A percentile compares a stretch with the other conserved stretches of the same genome.
Evolutionary conservation across 2,329 filamentous ascomycete species (phyloP).

Genomic region (Alternaria sp.): DNA sequence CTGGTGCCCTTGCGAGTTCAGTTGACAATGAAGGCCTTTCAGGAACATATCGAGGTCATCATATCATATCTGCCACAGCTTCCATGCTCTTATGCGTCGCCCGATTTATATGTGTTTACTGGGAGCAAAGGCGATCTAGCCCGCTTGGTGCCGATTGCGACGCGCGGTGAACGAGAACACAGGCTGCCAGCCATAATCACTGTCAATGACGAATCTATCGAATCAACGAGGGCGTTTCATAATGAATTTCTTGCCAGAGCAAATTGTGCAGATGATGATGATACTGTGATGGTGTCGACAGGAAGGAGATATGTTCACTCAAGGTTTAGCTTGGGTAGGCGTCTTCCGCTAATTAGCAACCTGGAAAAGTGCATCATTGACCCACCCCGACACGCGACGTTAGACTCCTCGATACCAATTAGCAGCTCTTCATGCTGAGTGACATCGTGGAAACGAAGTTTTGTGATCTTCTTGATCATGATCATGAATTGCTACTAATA

Average conservation of each 20-base stretch:
- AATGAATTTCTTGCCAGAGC: not conserved
- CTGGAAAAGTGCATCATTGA: not conserved
- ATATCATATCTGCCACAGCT: not conserved
- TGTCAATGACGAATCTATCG: not conserved
- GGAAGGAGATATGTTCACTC: not conserved
- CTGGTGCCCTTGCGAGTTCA: not conserved
- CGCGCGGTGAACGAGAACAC: not conserved
- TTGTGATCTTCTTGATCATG: not conserved
- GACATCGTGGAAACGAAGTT: not conserved
- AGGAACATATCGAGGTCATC: not conserved
- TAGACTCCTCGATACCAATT: not conserved
- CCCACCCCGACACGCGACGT: not conserved
- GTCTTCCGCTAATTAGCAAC: not conserved
- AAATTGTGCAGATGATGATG: not conserved
- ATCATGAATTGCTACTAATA: not conserved
- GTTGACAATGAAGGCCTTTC: not conserved
- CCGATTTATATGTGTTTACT: not conserved
- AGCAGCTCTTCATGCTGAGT: not conserved
- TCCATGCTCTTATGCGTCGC: not conserved
- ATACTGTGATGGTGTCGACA: not conserved
- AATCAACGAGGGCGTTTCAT: not conserved
- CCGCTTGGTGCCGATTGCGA: not conserved
- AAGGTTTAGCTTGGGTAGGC: not conserved
- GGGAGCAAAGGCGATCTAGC: not conserved
- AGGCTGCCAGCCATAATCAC: not conserved